Base-by-base conservation (phyloP, 768 basidiomycete species). In the Leccinum sublutescens region DNA sequence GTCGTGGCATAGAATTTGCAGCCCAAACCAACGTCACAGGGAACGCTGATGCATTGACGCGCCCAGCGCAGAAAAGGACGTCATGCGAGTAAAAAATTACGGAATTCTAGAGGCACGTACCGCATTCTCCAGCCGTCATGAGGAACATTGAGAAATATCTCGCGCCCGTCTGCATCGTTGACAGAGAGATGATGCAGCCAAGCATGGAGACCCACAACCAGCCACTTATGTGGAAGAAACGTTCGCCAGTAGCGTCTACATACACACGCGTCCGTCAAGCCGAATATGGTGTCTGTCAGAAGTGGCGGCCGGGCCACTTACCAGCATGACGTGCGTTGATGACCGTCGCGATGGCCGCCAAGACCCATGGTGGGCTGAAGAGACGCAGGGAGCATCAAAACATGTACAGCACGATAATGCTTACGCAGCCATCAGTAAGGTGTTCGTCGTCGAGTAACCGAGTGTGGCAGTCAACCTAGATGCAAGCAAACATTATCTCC, bases 141-240 rank as follows among this genome's bases (percentile, higher is more conserved):
- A 45, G 43, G 43, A 86, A 87, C 69, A 87, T 74, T 0, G 83
- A 78, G 27, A 87, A 74, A 61, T 88, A 87, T 54, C 85, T 79
- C 3, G 76, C 85, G 0, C 74, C 78, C 21, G 78, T 77, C 4
- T 73, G 74, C 72, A 78, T 77, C 0, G 85, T 87, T 3, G 77
- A 76, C 11, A 85, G 67, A 6, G 79, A 79, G 60, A 88, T 82
- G 58, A 87, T 81, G 66, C 81, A 87, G 0, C 83, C 87, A 11
- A 85, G 36, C 11, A 86, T 82, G 40, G 81, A 79, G n/a, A 74
- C 79, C 85, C 85, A 85, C 82, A 82, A 85, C 73, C 78, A 81
- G 2, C 66, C 73, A 1, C 77, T 68, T 33, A 85, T 75, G 64
- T 87, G 87, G 75, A 85, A 85, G 73, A 80, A 87, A 17, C 86